phyloP scores from a whole-genome alignment of 495 filamentous ascomycete genomes.

The Schizothecium vesticola region DNA sequence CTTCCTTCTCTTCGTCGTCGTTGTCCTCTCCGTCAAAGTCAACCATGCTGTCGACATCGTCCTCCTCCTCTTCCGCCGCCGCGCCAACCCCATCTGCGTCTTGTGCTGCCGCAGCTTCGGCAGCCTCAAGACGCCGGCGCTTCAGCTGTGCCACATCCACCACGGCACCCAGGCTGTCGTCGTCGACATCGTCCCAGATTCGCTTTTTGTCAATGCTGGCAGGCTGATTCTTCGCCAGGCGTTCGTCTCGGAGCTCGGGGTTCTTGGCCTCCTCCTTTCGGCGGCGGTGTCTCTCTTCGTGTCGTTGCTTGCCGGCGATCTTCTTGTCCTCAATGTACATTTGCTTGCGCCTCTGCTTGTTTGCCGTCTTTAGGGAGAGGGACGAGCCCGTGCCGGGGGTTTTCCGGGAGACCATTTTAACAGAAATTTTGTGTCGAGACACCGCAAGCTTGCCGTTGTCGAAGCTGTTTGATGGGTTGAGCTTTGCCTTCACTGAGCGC shows the following conservation, averaged over 20 bases:
- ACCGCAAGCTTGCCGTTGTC: not conserved
- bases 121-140: slow-evolving; percentile 61
- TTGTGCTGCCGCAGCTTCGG: slow-evolving; percentile 45
- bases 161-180: slow-evolving; percentile 66
- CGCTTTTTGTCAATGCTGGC: slow-evolving; percentile 82
- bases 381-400: slow-evolving; percentile 18
- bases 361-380: slow-evolving; percentile 36
- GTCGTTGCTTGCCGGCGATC: slow-evolving; percentile 60
- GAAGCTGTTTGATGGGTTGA: not conserved
- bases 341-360: slow-evolving; percentile 70
- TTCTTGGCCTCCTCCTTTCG: slow-evolving; percentile 82
- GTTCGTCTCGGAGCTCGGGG: slow-evolving; percentile 64
- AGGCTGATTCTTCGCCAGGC: slow-evolving; percentile 73
- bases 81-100: slow-evolving; percentile 42
- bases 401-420: slow-evolving; percentile 18
- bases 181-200: slow-evolving; percentile 87
- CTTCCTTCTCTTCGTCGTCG: slow-evolving; percentile 37
- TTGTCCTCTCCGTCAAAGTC: slow-evolving; percentile 46
- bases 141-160: slow-evolving; percentile 76
- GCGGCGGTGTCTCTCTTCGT: slow-evolving; percentile 67
- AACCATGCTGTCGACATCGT: slow-evolving; percentile 71
- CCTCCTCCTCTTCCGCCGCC: slow-evolving; percentile 41
- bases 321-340: slow-evolving; percentile 76
- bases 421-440: not conserved
- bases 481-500: not conserved